Percentiles rank a stretch among this genome's conserved stretches.
Conservation (phyloP, 805 yeast genomes). For the Metschnikowia anglica region DNA sequence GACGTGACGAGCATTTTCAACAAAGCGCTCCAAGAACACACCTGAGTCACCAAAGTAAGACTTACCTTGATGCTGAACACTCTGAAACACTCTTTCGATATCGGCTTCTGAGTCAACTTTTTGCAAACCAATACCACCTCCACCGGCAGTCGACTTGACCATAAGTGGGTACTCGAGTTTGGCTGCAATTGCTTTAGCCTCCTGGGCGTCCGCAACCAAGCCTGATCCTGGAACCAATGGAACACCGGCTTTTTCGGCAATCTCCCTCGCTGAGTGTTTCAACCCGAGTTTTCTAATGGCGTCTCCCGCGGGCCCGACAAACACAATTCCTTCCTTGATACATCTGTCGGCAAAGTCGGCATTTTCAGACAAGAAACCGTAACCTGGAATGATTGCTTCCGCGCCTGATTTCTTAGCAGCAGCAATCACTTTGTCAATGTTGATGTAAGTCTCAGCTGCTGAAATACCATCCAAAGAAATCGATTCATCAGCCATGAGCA, state of each 20-base stretch:
- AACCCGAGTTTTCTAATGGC: slow-evolving; percentile 89
- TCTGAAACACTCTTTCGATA: slow-evolving; percentile 78
- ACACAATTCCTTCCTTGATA: slow-evolving; percentile 75
- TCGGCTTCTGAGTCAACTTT: slow-evolving; percentile 83
- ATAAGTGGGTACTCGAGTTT: slow-evolving; percentile 82
- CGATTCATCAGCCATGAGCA: slow-evolving; percentile 75
- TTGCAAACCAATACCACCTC: slow-evolving; percentile 98
- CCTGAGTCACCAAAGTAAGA: slow-evolving; percentile 94
- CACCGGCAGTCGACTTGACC: slow-evolving; percentile 98
- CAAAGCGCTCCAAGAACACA: slow-evolving; percentile 91
- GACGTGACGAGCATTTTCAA: slow-evolving; percentile 93
- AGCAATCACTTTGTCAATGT: slow-evolving; percentile 76
- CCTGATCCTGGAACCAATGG: slow-evolving; percentile 98
- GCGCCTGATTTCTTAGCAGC: slow-evolving; percentile 85
- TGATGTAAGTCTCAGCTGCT: slow-evolving; percentile 89
- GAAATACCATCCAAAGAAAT: slow-evolving; percentile 75
- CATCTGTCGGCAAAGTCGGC: slow-evolving; percentile 94
- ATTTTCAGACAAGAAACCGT: slow-evolving; percentile 94
- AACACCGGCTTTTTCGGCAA: slow-evolving; percentile 87
- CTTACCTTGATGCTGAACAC: slow-evolving; percentile 92
- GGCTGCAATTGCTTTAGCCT: slow-evolving; percentile 74
- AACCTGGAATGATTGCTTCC: slow-evolving; percentile 97
- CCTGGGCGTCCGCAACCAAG: slow-evolving; percentile 65
- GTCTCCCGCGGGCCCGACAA: slow-evolving; percentile 96
- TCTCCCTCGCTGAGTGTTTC: slow-evolving; percentile 94